Percentiles rank a stretch among this genome's conserved stretches.
These are phyloP conservation scores for Linnemannia zychae DNA, from an alignment of 192 early-diverging fungal genomes.

Conservation along the genomic window DNA sequence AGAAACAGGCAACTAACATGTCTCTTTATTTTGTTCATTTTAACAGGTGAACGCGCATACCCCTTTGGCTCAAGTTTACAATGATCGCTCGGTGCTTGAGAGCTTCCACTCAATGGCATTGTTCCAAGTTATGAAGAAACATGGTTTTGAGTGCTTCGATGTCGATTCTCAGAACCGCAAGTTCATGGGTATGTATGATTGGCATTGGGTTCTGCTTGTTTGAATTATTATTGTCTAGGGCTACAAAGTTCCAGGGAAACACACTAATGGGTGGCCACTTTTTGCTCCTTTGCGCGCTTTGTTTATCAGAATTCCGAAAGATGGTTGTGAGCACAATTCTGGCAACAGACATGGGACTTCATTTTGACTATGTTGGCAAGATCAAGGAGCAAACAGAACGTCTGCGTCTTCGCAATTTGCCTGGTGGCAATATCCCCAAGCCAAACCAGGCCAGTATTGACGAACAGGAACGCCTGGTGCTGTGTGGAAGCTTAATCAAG, in stretches of 20 bases:
- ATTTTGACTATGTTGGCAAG: conserved; percentile 83
- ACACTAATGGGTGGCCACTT: neutral
- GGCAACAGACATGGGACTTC: conserved; percentile 87
- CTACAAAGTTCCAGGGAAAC: neutral
- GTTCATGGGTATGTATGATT: conserved; percentile 45
- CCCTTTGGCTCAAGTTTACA: conserved; percentile 91
- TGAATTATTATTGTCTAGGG: too few species aligned
- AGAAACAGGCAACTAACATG: neutral
- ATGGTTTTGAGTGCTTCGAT: conserved; percentile 65
- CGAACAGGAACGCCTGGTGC: conserved; percentile 70
- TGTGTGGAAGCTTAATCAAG: conserved; percentile 82
- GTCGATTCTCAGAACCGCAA: conserved; percentile 52
- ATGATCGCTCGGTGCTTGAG: conserved; percentile 94
- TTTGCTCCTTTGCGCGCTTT: neutral
- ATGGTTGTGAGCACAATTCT: conserved; percentile 78
- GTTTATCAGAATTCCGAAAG: conserved; percentile 75
- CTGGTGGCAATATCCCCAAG: conserved; percentile 57
- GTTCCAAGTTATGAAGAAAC: conserved; percentile 74
- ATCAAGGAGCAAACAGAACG: conserved; percentile 73
- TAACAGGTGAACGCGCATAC: conserved; percentile 79
- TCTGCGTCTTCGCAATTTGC: conserved; percentile 52
- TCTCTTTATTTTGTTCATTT: neutral
- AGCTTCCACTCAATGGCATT: conserved; percentile 90
- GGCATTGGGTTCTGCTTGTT: neutral
- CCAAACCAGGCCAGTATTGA: conserved; percentile 58